Conservation (phyloP, 345 rosid species). For the Cardamine chenopodiifolia region DNA sequence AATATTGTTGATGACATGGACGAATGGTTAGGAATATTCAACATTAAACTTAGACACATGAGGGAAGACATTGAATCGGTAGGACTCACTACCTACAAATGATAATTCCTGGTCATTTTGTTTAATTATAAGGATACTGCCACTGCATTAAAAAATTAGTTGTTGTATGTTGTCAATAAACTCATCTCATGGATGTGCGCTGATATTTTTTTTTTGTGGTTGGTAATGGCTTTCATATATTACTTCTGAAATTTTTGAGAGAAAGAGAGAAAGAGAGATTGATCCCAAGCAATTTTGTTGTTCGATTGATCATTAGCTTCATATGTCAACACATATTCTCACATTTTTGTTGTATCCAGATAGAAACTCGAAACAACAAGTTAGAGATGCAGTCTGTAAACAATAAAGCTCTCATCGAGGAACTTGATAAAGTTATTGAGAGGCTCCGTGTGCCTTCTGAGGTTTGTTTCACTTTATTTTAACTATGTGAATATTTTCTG, state of each 20-base stretch:
- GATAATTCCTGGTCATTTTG: conserved; percentile 13
- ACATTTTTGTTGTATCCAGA: conserved; percentile 57
- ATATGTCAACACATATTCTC: conserved; percentile 13
- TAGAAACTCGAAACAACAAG: conserved; percentile 95
- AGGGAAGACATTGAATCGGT: conserved; percentile 99
- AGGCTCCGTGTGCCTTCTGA: conserved; percentile 82
- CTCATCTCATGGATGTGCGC: neutral
- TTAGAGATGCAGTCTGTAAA: conserved; percentile 97
- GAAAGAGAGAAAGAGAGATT: neutral
- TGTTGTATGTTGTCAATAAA: neutral
- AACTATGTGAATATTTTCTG: neutral
- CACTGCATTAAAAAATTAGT: conserved; percentile 1
- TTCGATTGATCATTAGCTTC: conserved; percentile 29
- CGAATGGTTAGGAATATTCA: conserved; percentile 96
- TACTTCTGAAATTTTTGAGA: neutral
- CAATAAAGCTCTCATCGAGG: conserved; percentile 86
- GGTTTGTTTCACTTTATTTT: conserved; percentile 48
- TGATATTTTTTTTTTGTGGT: neutral
- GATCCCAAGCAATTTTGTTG: conserved; percentile 3
- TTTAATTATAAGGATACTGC: neutral
- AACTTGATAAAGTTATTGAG: conserved; percentile 90
- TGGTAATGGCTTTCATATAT: conserved; percentile 3
- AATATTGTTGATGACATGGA: conserved; percentile 97
- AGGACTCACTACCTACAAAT: conserved; percentile 29
- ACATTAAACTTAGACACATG: conserved; percentile 98